Evolutionary conservation across 371 early-diverging fungal genomes (phyloP), one percentile per base, ranked within the genome.

Genomic region (Syncephalis plumigaleata): DNA sequence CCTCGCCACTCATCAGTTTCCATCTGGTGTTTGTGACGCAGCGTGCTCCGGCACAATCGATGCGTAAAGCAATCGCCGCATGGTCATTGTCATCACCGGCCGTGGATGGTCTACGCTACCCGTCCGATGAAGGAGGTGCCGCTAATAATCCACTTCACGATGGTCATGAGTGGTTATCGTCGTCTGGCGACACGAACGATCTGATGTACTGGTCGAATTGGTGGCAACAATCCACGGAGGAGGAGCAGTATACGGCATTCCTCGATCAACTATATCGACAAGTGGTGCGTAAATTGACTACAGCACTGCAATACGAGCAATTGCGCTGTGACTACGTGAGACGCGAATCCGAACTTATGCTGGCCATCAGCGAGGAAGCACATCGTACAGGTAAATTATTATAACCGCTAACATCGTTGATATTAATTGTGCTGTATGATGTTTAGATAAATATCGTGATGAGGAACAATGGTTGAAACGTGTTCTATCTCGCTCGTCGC

Each of bases 241-340:
- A 31, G 31, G 31, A 31, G 11, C 31, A 31, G 31, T 31, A 31
- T 31, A 31, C 31, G 31, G 31, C 31, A 31, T 31, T 31, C 11
- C 31, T 31, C 11, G 75, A 84, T 27, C 67, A 65, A 17, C 57
- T 84, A 5, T 85, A 84, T n/a, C 62, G 68, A n/a, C 68, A 84
- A 55, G 77, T 83, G 39, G 70, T 85, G 9, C 59, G 74, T 36
- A 75, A 80, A 42, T 59, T 84, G 45, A 77, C 86, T 0, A 71
- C 83, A 5, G 85, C 77, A 0, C 57, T 90, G 18, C 71, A 81
- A 37, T 85, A 84, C 51, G 90, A 90, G 53, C 87, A 90, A 54
- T 48, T 79, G 26, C 70, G 78, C 37, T 73, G 85, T 46, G 81
- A 80, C 7, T 90, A 84, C 62, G 74, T 90, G 11, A 71, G 77